Evolutionary conservation across 2,329 filamentous ascomycete genomes (phyloP), one percentile per base, ranked within the genome.

Genomic region (Cladorrhinum sp.): DNA sequence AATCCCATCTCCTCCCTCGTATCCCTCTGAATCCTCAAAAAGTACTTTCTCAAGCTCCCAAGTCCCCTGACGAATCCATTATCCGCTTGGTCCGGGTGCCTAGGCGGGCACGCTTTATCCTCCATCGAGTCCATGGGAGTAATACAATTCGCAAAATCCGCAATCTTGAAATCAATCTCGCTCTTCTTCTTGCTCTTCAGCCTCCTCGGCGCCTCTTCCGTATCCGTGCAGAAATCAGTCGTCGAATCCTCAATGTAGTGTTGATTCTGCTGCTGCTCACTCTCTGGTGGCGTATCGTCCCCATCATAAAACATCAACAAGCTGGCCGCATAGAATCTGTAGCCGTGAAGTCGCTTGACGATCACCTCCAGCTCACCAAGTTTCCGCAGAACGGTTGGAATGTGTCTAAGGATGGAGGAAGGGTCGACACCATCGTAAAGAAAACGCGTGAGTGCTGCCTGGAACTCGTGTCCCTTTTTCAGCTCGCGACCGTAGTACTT

Each of bases 71-170:
- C 79, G 70, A 98, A 99, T 0, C 95, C 95, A 26, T 87, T 84
- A 68, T 99, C 95, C 6, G 96, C 87, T 62, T 91, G 88, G 36
- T 88, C 78, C 0, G 91, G 91, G 71, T 96, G 86, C 62, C 86
- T 83, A 3, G 95, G 95, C 14, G 95, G 95, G 68, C 94, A 97
- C 3, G 82, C 78, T 69, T 82, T 82, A 64, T 82, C 80, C 56
- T 77, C 55, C 23, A 57, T 60, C 10, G 86, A 76, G 69, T 96
- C 92, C 66, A 95, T 89, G 3, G 91, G 90, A 1, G 93, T 98
- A 36, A 98, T 88, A 71, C 94, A 97, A 73, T 99, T 99, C 65
- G 95, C 95, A 77, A 99, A 99, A 75, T 99, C 95, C 60, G 96
- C 94, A 73, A 99, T 96, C 76, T 97, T 97, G 77, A 99, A 87